Percentiles rank a stretch among this genome's conserved stretches.
These are phyloP conservation scores for Malus hybrid DNA, from an alignment of 331 rosid genomes.

Conservation along the genomic window DNA sequence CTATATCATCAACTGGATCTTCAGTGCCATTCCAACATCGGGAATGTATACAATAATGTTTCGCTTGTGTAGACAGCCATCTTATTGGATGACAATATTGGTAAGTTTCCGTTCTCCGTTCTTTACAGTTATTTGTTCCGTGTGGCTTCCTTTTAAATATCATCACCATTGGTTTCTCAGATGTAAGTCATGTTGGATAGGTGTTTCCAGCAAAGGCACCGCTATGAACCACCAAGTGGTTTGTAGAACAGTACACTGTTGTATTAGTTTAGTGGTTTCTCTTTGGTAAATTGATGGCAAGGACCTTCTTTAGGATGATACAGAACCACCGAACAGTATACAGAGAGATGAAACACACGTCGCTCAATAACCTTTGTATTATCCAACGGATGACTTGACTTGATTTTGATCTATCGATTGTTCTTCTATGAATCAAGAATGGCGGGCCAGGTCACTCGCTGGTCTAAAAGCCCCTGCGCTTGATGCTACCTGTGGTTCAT, in stretches of 20 bases:
- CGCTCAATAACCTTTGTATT: not conserved
- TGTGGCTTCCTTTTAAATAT: not conserved
- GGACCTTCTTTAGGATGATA: not conserved
- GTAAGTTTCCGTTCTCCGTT: constrained; percentile 40
- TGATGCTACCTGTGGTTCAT: constrained; percentile 2
- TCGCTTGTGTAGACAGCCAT: constrained; percentile 70
- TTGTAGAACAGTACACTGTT: not conserved
- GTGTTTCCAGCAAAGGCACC: not conserved
- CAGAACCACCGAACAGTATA: not conserved
- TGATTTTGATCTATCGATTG: too few species aligned
- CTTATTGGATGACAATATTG: constrained; percentile 72
- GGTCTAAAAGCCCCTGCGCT: not conserved
- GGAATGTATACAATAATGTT: constrained; percentile 93
- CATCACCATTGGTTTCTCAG: not conserved
- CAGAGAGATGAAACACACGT: not conserved
- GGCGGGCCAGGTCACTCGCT: too few species aligned
- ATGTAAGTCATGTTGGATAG: not conserved
- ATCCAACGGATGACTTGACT: not conserved
- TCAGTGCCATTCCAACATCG: constrained; percentile 79
- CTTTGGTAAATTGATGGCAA: not conserved
- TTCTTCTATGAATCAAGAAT: not conserved
- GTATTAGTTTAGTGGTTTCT: not conserved
- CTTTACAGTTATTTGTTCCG: not conserved
- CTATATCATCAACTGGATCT: constrained; percentile 70
- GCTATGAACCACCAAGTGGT: too few species aligned